phyloP scores from a whole-genome alignment of 1,284 basidiomycete genomes.

The Dichomitus squalens region DNA sequence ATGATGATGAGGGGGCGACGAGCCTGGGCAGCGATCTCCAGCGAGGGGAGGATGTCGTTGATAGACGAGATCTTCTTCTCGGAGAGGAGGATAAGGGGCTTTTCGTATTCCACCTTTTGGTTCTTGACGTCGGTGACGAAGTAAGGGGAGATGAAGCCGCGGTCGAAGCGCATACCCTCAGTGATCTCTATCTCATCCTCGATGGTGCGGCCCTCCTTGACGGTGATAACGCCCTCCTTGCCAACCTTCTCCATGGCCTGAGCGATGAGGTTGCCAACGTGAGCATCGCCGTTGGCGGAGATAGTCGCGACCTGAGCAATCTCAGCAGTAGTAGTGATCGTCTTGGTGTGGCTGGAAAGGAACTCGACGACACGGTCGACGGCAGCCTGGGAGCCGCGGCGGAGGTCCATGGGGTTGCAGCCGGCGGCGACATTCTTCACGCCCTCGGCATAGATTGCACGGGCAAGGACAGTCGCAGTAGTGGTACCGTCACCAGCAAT shows the following conservation, averaged over 20 bases:
- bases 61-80: slow-evolving; percentile 98
- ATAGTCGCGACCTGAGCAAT: slow-evolving; percentile 99
- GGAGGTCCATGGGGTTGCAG: slow-evolving; percentile 99
- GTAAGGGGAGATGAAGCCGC: slow-evolving; percentile 98
- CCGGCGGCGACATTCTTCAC: slow-evolving; percentile 99
- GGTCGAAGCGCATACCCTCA: slow-evolving; percentile 99
- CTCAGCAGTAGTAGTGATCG: slow-evolving; percentile 96
- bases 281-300: slow-evolving; percentile 94
- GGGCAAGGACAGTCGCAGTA: slow-evolving; percentile 95
- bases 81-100: slow-evolving; percentile 89
- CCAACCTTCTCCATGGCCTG: slow-evolving; percentile 99
- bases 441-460: slow-evolving; percentile 97
- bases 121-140: slow-evolving; percentile 98
- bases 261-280: slow-evolving; percentile 96
- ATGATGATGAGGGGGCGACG: slow-evolving; percentile 95
- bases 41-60: slow-evolving; percentile 93
- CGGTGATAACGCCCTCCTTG: slow-evolving; percentile 99
- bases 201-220: slow-evolving; percentile 97
- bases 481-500: slow-evolving; percentile 98
- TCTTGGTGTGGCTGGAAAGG: slow-evolving; percentile 88
- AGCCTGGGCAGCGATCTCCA: slow-evolving; percentile 90
- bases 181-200: slow-evolving; percentile 99
- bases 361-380: slow-evolving; percentile 95
- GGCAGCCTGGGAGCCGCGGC: slow-evolving; percentile 93
- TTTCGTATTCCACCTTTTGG: slow-evolving; percentile 97